Evolutionary conservation across 1,284 basidiomycete genomes (phyloP), one percentile per base, ranked within the genome.

Genomic region (Cutaneotrichosporon daszewskae): DNA sequence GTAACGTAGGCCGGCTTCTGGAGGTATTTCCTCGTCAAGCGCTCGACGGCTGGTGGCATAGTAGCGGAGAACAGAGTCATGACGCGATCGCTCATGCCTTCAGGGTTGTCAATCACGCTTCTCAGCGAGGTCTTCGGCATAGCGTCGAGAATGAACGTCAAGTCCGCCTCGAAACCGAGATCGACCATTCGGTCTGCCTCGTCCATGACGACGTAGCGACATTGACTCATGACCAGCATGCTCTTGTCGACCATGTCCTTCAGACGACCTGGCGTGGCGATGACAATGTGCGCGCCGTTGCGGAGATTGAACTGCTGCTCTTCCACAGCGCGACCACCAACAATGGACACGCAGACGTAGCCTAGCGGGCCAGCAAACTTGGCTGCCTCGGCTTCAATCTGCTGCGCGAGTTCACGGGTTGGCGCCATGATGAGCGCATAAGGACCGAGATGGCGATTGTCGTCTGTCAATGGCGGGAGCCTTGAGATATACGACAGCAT

Each of bases 101-200:
- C n/a, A n/a, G n/a, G n/a, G n/a, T n/a, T n/a, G n/a, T n/a, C n/a
- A n/a, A n/a, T n/a, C n/a, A n/a, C n/a, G n/a, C n/a, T n/a, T n/a
- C n/a, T n/a, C 14, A 77, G 77, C 37, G 84, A 81, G 78, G 83
- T 83, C 32, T 32, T 77, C 4, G 95, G 94, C 52, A 98, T 77
- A 47, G 87, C 81, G 69, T 97, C 94, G 40, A 99, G 75, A 57
- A 99, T 98, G 67, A 89, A 96, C 29, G 87, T 90, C 39, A 99
- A 75, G 65, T 94, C 90, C 13, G 79, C 80, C 69, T 98, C 95
- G 69, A 97, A 98, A 10, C 95, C 95, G 24, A 98, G 81, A 63
- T 95, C 84, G 45, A 98, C 90, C 94, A 98, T 97, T 43, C 92
- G 81, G 70, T 99, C 94, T 16, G 95, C 95, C 75, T 99, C 94